Evolutionary conservation across 352 stramenopile species (phyloP).

Genomic region (Phytophthora citrophthora): DNA sequence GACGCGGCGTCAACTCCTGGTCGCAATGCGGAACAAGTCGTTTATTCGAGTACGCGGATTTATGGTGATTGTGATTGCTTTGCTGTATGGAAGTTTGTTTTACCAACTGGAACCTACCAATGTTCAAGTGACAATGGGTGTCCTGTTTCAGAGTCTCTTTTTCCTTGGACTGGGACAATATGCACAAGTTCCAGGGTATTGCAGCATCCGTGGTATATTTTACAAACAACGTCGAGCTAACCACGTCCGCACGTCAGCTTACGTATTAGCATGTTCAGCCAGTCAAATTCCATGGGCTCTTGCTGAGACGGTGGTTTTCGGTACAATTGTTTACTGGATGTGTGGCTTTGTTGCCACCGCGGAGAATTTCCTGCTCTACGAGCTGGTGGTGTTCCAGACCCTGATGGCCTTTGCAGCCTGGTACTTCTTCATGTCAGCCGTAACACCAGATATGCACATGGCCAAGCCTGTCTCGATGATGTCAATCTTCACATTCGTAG

Average conservation of each 20-base stretch:
- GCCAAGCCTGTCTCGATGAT: conserved; percentile 69
- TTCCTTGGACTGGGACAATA: conserved; percentile 74
- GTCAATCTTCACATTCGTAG: conserved; percentile 60
- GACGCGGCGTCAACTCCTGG: conserved; percentile 56
- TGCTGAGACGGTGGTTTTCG: conserved; percentile 81
- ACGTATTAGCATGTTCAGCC: conserved; percentile 61
- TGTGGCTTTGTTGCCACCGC: conserved; percentile 48
- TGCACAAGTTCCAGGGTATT: conserved; percentile 76
- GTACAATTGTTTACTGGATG: conserved; percentile 90
- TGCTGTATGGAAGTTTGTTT: conserved; percentile 66
- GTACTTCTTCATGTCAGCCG: conserved; percentile 62
- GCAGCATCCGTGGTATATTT: conserved; percentile 66
- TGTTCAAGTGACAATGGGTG: conserved; percentile 68
- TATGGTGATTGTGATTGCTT: conserved; percentile 65
- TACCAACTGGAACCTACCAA: conserved; percentile 53
- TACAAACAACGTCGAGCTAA: conserved; percentile 60
- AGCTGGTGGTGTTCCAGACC: conserved; percentile 44
- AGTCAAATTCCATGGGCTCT: conserved; percentile 56
- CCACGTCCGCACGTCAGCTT: conserved; percentile 80
- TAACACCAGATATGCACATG: conserved; percentile 46
- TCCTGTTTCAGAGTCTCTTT: conserved; percentile 87
- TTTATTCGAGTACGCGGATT: conserved; percentile 48
- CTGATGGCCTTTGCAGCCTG: conserved; percentile 64
- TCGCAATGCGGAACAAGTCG: conserved; percentile 60
- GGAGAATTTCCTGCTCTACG: conserved; percentile 44